Conservation (phyloP, 2,329 filamentous ascomycete species). For the Nemania sp. region DNA sequence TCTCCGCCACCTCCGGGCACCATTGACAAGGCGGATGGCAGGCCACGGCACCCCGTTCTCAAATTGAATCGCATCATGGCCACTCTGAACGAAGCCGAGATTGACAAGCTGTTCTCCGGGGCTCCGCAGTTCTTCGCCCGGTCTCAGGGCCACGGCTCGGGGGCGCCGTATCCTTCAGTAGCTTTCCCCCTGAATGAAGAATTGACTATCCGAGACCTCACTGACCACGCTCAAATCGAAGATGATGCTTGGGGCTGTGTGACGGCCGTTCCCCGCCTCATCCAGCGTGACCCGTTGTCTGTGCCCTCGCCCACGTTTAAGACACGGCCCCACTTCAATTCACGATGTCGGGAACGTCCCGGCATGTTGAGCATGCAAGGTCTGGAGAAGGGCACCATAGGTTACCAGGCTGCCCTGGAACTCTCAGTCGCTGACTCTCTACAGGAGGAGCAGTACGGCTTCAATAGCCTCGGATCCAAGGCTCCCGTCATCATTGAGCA, state of each 20-base stretch:
- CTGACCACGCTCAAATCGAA: slow-evolving; percentile 73
- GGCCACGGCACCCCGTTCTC: slow-evolving; percentile 59
- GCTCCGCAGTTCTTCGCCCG: slow-evolving; percentile 78
- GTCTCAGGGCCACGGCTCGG: slow-evolving; percentile 69
- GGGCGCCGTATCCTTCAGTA: slow-evolving; percentile 71
- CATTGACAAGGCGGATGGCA: slow-evolving; percentile 55
- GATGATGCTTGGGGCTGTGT: slow-evolving; percentile 72
- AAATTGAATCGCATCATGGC: slow-evolving; percentile 70
- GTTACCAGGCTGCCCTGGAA: slow-evolving; percentile 76
- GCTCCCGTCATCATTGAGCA: slow-evolving; percentile 67
- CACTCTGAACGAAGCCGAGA: slow-evolving; percentile 67
- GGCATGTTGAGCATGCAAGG: slow-evolving; percentile 81
- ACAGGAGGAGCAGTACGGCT: slow-evolving; percentile 71
- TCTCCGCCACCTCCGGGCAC: slow-evolving; percentile 61
- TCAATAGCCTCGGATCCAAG: slow-evolving; percentile 67
- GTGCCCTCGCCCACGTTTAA: slow-evolving; percentile 58
- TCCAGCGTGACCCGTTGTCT: slow-evolving; percentile 59
- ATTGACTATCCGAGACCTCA: slow-evolving; percentile 70
- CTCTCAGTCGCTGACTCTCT: slow-evolving; percentile 73
- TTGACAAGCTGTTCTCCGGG: slow-evolving; percentile 80
- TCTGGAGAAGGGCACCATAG: slow-evolving; percentile 76
- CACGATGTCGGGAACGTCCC: slow-evolving; percentile 71
- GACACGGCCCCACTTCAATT: slow-evolving; percentile 68
- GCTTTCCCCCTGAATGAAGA: slow-evolving; percentile 76
- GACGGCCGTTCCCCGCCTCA: slow-evolving; percentile 73